Evolutionary conservation across 306 rosid genomes (phyloP), one percentile per base, ranked within the genome.

Genomic region (Cucurbita maxima): DNA sequence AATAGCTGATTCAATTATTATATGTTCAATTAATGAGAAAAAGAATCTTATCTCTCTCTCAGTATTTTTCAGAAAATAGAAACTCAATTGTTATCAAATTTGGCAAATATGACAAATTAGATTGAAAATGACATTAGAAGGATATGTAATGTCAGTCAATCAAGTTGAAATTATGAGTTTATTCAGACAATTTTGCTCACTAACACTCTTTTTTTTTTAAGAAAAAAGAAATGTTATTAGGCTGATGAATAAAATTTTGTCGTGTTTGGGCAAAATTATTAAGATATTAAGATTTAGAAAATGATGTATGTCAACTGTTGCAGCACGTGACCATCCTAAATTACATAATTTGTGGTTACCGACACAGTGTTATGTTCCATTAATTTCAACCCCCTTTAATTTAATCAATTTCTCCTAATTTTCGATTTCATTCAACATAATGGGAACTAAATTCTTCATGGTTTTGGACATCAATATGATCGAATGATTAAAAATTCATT

Each of bases 71-170:
- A 38, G 45, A 16, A 62, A 8, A 16, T 62, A 62, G 69, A 62
- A 38, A 62, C 25, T 61, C 30, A 38, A 16, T 62, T 62, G 13
- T 61, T 56, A 56, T 19, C 4, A 55, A 18, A 20, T 7, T 50
- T 69, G 58, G 73, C 73, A 30, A 47, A 69, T 47, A 48, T 48
- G 73, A 69, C 73, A 69, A 69, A 70, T 14, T 70, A 70, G 74
- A 30, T 70, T 69, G 73, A 69, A 25, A 69, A 69, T 48, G 58
- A 48, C 73, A 25, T 25, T 7, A 14, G 58, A 38, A 47, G 57
- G 22, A 48, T 69, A 22, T 19, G 73, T 25, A 45, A 69, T 25
- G 53, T 48, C 58, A 69, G 58, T 69, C 45, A 48, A 22, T 69
- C 74, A 69, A 48, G 30, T 50, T 70, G 58, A 70, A 70, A 70